Conservation (phyloP, 768 basidiomycete genomes). For the button mushroom (Agaricus bisporus) region DNA sequence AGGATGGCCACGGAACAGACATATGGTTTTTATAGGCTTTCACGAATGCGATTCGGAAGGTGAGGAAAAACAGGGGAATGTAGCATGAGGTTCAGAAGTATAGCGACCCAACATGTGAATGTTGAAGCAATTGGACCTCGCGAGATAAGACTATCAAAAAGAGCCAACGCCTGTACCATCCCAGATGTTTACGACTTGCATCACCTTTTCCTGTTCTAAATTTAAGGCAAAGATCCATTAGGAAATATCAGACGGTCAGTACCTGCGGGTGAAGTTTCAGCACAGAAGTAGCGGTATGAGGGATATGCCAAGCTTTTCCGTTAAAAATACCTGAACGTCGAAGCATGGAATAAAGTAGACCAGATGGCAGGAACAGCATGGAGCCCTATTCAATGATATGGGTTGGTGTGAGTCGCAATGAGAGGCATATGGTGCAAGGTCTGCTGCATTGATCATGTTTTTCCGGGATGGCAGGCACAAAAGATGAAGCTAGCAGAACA, state of each 20-base stretch:
- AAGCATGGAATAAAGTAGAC: not conserved
- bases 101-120: not conserved
- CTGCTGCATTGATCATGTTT: not conserved
- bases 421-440: constrained; percentile 2
- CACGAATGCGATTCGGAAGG: not conserved
- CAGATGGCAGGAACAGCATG: constrained; percentile 6
- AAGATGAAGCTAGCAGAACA: not conserved
- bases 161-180: not conserved
- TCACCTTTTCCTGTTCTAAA: too few relatives aligned
- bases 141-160: not conserved
- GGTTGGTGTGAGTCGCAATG: not conserved
- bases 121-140: not conserved
- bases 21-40: constrained; percentile 2
- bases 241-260: too few relatives aligned
- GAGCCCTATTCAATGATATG: not conserved
- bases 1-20: not conserved
- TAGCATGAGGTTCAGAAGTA: not conserved
- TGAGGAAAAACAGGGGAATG: not conserved
- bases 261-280: not conserved
- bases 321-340: not conserved
- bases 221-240: too few relatives aligned
- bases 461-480: not conserved
- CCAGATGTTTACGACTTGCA: too few relatives aligned
- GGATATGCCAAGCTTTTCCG: not conserved
- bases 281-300: not conserved